Conservation (phyloP, 2,329 filamentous ascomycete species). For the Colletotrichum magnum region DNA sequence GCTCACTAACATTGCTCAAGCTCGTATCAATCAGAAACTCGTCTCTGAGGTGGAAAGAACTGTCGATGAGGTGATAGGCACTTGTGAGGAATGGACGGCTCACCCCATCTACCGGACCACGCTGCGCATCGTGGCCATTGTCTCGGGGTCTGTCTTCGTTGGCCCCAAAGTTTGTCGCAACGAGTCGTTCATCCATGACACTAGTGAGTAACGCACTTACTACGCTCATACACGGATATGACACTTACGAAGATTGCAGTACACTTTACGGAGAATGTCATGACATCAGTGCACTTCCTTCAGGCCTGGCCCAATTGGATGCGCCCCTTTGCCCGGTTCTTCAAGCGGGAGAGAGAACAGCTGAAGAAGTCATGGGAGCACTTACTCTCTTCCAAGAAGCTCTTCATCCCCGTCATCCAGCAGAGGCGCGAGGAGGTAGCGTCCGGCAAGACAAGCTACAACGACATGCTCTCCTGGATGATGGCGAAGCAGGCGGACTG, state of each 20-base stretch:
- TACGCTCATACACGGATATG: slow-evolving; percentile 52
- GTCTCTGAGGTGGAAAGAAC: slow-evolving; percentile 39
- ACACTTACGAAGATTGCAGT: slow-evolving; percentile 36
- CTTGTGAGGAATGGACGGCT: slow-evolving; percentile 53
- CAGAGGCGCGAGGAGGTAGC: slow-evolving; percentile 2
- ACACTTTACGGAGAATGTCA: slow-evolving; percentile 19
- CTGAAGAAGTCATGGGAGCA: slow-evolving; percentile 18
- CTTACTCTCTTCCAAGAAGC: slow-evolving; percentile 6
- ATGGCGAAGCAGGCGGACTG: slow-evolving; percentile 53
- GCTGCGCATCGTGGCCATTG: slow-evolving; percentile 58
- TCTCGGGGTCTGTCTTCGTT: slow-evolving; percentile 60
- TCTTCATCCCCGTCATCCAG: slow-evolving; percentile 12
- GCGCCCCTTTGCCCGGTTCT: slow-evolving; percentile 5
- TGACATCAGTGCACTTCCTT: slow-evolving; percentile 22
- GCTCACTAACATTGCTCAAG: neutral
- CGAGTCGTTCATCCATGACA: slow-evolving; percentile 57
- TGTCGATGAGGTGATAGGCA: slow-evolving; percentile 48
- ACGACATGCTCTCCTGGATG: slow-evolving; percentile 49
- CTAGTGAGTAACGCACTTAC: slow-evolving; percentile 57
- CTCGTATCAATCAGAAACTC: slow-evolving; percentile 13
- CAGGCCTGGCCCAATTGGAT: slow-evolving; percentile 21
- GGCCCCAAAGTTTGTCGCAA: slow-evolving; percentile 58
- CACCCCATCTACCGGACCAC: slow-evolving; percentile 53
- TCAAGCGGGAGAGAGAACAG: slow-evolving; percentile 17
- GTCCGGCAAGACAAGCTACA: neutral